Evolutionary conservation across 1,284 basidiomycete genomes (phyloP).

Genomic region (Microbotryum intermedium): DNA sequence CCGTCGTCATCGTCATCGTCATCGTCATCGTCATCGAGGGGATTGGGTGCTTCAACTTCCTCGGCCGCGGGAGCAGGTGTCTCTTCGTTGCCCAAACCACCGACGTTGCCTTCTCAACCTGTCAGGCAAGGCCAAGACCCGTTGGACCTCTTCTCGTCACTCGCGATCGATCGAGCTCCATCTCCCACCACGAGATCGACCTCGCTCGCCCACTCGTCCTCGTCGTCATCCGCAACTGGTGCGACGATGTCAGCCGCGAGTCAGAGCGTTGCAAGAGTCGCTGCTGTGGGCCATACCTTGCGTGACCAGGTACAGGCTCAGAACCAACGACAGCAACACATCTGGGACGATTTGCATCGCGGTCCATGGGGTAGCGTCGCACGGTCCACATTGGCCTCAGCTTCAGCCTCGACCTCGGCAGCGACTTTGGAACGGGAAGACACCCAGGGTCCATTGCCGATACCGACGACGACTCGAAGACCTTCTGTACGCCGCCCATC

Average conservation of each 20-base stretch:
- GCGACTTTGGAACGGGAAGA: background rate
- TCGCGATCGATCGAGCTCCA: background rate
- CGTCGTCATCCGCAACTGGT: background rate
- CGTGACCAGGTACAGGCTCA: slow-evolving; percentile 1
- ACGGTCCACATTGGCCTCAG: background rate
- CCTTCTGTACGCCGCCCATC: background rate
- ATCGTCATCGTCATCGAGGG: background rate
- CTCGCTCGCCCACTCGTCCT: background rate
- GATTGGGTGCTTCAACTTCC: background rate
- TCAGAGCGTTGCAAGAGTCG: background rate
- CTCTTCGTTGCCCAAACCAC: background rate
- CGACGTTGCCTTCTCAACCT: background rate
- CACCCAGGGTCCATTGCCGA: background rate
- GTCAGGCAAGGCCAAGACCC: background rate
- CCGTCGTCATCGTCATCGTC: background rate
- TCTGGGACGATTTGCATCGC: slow-evolving; percentile 11
- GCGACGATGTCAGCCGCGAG: background rate
- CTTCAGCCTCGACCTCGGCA: background rate
- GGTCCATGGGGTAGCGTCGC: slow-evolving; percentile 3
- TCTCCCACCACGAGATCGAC: too few species aligned
- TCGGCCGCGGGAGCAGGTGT: background rate
- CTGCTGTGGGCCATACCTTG: background rate
- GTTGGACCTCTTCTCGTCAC: background rate
- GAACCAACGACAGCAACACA: background rate
- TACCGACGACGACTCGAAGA: background rate